phyloP scores from a whole-genome alignment of 495 filamentous ascomycete genomes.

The Monascus purpureus region DNA sequence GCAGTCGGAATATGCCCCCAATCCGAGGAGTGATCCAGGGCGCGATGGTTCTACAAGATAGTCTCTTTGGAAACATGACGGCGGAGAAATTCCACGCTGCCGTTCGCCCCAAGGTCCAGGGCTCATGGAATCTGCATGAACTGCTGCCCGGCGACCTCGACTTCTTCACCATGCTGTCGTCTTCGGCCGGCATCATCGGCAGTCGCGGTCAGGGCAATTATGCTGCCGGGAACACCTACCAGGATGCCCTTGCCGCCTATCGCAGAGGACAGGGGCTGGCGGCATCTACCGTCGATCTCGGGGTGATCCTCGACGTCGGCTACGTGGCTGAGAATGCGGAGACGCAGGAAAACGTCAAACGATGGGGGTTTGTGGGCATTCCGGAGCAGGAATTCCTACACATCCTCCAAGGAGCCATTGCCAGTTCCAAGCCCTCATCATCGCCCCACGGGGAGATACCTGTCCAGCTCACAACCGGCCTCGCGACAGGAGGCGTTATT shows the following conservation, averaged over 20 bases:
- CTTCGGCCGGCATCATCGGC: conserved; percentile 26
- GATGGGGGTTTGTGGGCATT: no score
- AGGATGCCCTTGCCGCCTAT: conserved; percentile 20
- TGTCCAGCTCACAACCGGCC: no score
- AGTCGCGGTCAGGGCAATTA: conserved; percentile 31
- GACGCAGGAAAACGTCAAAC: no score
- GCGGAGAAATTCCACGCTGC: conserved; percentile 23
- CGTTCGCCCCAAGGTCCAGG: conserved; percentile 32
- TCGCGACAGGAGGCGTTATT: no score
- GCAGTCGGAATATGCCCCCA: conserved; percentile 2
- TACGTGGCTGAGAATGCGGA: no score
- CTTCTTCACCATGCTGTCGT: conserved; percentile 39
- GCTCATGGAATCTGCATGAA: conserved; percentile 41
- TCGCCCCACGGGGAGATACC: no score
- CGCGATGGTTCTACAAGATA: conserved; percentile 7
- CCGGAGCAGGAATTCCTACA: no score
- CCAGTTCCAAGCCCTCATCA: no score
- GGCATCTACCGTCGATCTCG: no score
- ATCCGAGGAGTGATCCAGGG: conserved; percentile 10
- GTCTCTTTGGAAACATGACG: conserved; percentile 32
- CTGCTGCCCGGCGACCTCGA: conserved; percentile 27
- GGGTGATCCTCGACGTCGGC: no score
- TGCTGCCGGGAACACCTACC: conserved; percentile 24
- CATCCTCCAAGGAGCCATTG: no score
- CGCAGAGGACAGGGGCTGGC: no score